Conservation (phyloP, 805 yeast genomes). For the Ogataea sp. region DNA sequence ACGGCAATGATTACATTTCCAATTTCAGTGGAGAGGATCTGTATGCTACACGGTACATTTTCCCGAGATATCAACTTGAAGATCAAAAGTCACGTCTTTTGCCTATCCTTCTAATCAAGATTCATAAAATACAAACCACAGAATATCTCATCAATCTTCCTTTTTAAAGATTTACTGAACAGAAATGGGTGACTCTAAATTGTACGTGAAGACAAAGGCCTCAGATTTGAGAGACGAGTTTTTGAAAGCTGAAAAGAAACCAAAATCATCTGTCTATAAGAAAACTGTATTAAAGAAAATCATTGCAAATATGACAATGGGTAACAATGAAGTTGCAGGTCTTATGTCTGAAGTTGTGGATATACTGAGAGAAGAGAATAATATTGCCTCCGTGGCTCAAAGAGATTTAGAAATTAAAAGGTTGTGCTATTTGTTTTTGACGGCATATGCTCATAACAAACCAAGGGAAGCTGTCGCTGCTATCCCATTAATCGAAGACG, state of each 20-base stretch:
- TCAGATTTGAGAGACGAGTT: conserved; percentile 24
- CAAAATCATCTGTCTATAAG: conserved; percentile 25
- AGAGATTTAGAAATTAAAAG: conserved; percentile 61
- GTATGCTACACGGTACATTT: too few relatives aligned
- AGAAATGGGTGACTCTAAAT: conserved; percentile 21
- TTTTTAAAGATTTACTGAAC: too few relatives aligned
- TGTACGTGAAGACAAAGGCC: conserved; percentile 20
- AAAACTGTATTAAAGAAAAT: conserved; percentile 58
- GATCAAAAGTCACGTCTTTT: too few relatives aligned
- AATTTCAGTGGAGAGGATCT: too few relatives aligned
- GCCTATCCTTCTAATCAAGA: not conserved
- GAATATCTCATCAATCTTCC: too few relatives aligned
- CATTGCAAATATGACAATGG: conserved; percentile 76
- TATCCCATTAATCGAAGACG: conserved; percentile 45
- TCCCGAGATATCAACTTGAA: too few relatives aligned
- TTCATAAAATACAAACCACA: too few relatives aligned
- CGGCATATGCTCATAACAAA: conserved; percentile 49
- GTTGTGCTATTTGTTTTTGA: conserved; percentile 60
- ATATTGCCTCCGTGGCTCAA: conserved; percentile 14
- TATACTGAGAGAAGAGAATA: conserved; percentile 35
- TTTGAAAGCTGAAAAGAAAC: conserved; percentile 28
- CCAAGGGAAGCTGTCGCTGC: conserved; percentile 51
- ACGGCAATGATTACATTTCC: too few relatives aligned
- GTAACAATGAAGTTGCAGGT: conserved; percentile 65
- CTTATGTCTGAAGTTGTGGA: conserved; percentile 56